Conservation (phyloP, 192 early-diverging fungal species). For the Umbelopsis sp. region DNA sequence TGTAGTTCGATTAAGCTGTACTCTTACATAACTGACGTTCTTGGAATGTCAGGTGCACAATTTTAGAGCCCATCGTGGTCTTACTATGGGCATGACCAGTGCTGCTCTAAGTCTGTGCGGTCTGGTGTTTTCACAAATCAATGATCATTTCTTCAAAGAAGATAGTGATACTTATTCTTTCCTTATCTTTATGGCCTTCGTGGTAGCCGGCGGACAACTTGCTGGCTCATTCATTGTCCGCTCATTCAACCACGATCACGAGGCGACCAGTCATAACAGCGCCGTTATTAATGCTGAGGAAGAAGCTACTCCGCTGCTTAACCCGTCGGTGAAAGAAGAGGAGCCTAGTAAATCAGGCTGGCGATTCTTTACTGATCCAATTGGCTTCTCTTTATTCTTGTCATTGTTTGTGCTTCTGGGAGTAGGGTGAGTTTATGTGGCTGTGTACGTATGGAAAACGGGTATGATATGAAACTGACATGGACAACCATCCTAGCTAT, state of each 20-base stretch:
- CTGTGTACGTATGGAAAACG: not conserved
- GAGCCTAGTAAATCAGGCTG: slow-evolving; percentile 23
- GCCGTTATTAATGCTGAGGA: slow-evolving; percentile 6
- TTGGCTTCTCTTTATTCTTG: slow-evolving; percentile 26
- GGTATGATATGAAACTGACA: not conserved
- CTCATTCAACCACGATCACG: slow-evolving; percentile 16
- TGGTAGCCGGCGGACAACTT: slow-evolving; percentile 4
- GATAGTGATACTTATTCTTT: slow-evolving; percentile 32
- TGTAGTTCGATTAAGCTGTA: not conserved
- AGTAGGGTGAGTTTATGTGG: slow-evolving; percentile 17
- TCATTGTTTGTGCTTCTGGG: slow-evolving; percentile 31
- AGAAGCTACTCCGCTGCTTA: not conserved
- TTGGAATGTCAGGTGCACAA: slow-evolving; percentile 26
- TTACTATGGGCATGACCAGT: slow-evolving; percentile 39
- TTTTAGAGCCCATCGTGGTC: slow-evolving; percentile 36
- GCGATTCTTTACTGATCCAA: slow-evolving; percentile 33
- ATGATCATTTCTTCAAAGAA: slow-evolving; percentile 34
- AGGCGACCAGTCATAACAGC: not conserved
- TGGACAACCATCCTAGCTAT: slow-evolving; percentile 13
- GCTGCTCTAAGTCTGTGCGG: slow-evolving; percentile 36
- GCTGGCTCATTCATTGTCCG: slow-evolving; percentile 30
- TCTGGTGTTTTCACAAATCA: slow-evolving; percentile 40
- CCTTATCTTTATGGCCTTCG: slow-evolving; percentile 28
- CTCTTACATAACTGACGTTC: not conserved
- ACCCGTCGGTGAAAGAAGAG: not conserved